These are phyloP conservation scores for Diddensiella santjacobensis DNA, from an alignment of 805 yeast species.

Conservation along the genomic window DNA sequence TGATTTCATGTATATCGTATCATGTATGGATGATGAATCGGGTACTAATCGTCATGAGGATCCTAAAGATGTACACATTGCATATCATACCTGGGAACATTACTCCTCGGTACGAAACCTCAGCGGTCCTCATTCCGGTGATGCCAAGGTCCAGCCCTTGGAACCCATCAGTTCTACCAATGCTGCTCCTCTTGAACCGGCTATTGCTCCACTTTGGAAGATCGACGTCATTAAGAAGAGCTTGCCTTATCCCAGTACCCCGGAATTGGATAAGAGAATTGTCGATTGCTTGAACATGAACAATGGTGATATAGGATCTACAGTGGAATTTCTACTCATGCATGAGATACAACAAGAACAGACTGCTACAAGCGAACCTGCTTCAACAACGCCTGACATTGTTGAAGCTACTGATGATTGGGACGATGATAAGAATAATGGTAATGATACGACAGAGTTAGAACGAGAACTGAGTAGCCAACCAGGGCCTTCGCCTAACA, in stretches of 20 bases:
- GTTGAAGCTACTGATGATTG: not conserved
- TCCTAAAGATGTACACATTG: slow-evolving; percentile 31
- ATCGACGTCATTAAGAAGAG: slow-evolving; percentile 29
- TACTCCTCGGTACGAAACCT: slow-evolving; percentile 39
- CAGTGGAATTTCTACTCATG: slow-evolving; percentile 30
- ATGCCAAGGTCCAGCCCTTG: slow-evolving; percentile 19
- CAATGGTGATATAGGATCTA: slow-evolving; percentile 27
- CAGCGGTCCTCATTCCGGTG: slow-evolving; percentile 37
- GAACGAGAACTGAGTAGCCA: too few species aligned
- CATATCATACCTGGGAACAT: slow-evolving; percentile 44
- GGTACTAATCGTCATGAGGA: slow-evolving; percentile 3
- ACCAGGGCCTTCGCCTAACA: not conserved
- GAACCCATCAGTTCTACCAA: not conserved
- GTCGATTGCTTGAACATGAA: slow-evolving; percentile 18
- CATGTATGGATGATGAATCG: slow-evolving; percentile 19
- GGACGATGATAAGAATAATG: not conserved
- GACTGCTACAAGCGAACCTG: slow-evolving; percentile 2
- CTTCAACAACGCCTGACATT: not conserved
- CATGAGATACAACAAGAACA: slow-evolving; percentile 6
- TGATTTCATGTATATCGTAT: slow-evolving; percentile 35
- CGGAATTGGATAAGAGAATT: slow-evolving; percentile 11
- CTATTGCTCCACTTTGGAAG: slow-evolving; percentile 28
- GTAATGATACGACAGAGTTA: not conserved
- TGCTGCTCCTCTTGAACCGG: not conserved
- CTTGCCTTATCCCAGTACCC: slow-evolving; percentile 24